Evolutionary conservation across 352 stramenopile genomes (phyloP), one percentile per base, ranked within the genome.

Genomic region (Globisporangium apiculatum): DNA sequence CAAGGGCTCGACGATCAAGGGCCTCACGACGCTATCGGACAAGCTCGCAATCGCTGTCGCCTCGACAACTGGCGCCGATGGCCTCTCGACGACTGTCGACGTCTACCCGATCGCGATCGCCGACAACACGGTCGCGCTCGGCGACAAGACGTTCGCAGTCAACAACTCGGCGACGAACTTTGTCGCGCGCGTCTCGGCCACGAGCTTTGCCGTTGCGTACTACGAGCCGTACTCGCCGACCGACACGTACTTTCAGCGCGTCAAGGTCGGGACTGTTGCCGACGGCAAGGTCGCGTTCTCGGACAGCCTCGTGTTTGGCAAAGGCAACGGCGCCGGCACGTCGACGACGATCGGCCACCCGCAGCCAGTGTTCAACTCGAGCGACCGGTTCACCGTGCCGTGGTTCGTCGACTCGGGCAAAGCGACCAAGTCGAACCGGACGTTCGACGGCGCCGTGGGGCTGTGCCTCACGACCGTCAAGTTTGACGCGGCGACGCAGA

Each of bases 131-230:
- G 68, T 86, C 31, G 62, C 58, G 31, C 57, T 87, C 49, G 69
- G 76, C 17, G 66, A 72, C 52, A 75, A 73, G 24, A 65, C 76
- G 11, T 64, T 79, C 36, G 76, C 64, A 0, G 73, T 68, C 66
- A 87, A 86, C 58, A 78, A 73, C 62, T 86, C 75, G 64, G 66
- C 58, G 47, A 88, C 77, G 54, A 90, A 71, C 64, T 89, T 87
- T 53, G 69, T 92, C 53, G 72, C 74, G 42, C 75, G 75, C 41
- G 55, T 92, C 38, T 89, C 78, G 47, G 77, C 82, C 53, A 75
- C 72, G 56, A 69, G 57, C 51, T 92, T 92, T 58, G 79, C 76
- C 0, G 58, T 85, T 1, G 70, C 75, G 17, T 89, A 80, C 58
- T 92, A 85, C 64, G 79, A 90, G 61, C 76, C 77, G 51, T 89